Evolutionary conservation across 805 yeast species (phyloP), one percentile per base, ranked within the genome.

Genomic region (Saccharomycopsis malanga): DNA sequence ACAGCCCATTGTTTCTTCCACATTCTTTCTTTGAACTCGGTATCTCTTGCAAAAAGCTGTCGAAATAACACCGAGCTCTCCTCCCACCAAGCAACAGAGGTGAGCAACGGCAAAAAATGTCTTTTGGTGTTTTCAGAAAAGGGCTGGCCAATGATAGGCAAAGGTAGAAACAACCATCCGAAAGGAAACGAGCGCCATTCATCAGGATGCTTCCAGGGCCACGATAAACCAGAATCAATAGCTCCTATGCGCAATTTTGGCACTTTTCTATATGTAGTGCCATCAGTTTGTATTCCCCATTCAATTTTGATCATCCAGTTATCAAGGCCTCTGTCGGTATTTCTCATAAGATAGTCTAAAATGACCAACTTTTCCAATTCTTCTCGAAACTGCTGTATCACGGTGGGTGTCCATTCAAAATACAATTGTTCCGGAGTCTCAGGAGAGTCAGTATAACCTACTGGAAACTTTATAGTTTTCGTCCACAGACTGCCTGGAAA

Each of bases 121-220:
- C 64, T 59, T 46, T 84, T 63, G 1, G 87, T 76, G 27, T 63
- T 64, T 24, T 63, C 65, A 2, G 82, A 71, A 56, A 83, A 82
- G 3, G 87, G 87, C 49, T 74, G 81, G 0, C 86, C 86, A 43
- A 83, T 77, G 4, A 83, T 59, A 9, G 76, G 67, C 10, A 74
- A 61, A 0, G 89, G 89, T 29, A 83, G 61, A 55, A 77, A 81
- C 22, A 83, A 62, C 91, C 91, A 83, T 0, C 89, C 89, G 62
- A 73, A 83, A 0, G 89, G 89, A 55, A 79, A 83, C 0, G 86
- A 79, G 46, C 89, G 64, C 87, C 88, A 81, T 57, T 81, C 87
- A 61, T 83, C 85, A 0, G 89, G 89, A 54, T 81, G 87, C 56
- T 83, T 82, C 87, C 87, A 83, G 4, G 91, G 89, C 55, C 79